Base-by-base conservation (phyloP, 208 protist species). In the Naegleria fowleri region DNA sequence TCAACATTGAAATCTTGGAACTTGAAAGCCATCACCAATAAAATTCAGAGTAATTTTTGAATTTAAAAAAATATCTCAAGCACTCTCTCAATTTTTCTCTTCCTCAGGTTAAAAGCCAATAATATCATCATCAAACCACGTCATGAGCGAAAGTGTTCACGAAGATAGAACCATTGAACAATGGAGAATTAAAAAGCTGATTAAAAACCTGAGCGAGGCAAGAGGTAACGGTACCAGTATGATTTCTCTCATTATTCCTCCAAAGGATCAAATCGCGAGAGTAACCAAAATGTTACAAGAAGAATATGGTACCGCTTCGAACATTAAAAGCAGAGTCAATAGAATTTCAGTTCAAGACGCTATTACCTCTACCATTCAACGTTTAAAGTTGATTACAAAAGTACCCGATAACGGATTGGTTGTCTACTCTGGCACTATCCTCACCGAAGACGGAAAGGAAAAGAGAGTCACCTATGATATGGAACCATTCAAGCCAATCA, bases 281-380 rank as follows among this genome's bases (percentile, higher is more conserved):
- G 97, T 99, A 91, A 94, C 96, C n/a, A 98, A 98, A 90, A 99
- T 99, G 96, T 96, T 99, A n/a, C 98, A 97, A 92, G 99, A 99
- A 88, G 99, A 99, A 95, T 98, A 98, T 95, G 99, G 99, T 92
- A 99, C 98, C 40, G 99, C 99, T 2, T 98, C 98, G 0, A 99
- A 99, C 94, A 99, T 99, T 93, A 99, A 99, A 95, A 99, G 96
- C 25, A 96, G 99, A 91, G 99, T 99, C 3, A 99, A 99, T 94
- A 95, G 98, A 90, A 33, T 97, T 5, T 98, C 96, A 33, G 97
- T 98, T 19, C 92, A 97, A 1, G 90, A 93, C 51, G 98, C 97
- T 29, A 98, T 99, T 90, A 98, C 96, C 3, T 98, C 96, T 0
- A 95, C 96, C 11, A 96, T 96, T 93, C 91, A 95, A 40, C 94